Evolutionary conservation across 805 yeast genomes (phyloP), one percentile per base, ranked within the genome.

Genomic region (Saturnispora hagleri): DNA sequence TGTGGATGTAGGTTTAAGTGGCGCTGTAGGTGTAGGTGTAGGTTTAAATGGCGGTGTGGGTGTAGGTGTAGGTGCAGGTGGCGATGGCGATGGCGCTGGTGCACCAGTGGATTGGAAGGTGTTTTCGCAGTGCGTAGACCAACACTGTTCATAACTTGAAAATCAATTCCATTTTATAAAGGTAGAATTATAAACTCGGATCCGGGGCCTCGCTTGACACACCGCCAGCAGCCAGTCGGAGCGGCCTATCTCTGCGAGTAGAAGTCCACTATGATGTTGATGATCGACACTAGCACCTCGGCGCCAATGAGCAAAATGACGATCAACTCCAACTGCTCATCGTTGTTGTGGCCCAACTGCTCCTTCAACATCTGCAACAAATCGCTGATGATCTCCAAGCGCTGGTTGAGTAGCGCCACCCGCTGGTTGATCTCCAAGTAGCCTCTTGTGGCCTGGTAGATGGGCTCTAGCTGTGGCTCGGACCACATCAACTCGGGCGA

Each of bases 401-500:
- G 76, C 64, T 93, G 97, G 64, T 93, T 93, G 50, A 93, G 71
- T 52, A 93, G 71, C 26, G 89, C 84, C 0, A 91, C 98, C 46
- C 99, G 73, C 69, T 91, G 98, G 64, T 90, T 90, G 60, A 93
- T 93, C 63, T 93, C 99, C 55, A 93, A 69, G 67, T 91, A 91
- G 0, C 97, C 97, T 65, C 98, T 80, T 2, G 96, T 89, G 0
- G 98, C 97, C 67, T 90, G 97, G 69, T 93, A 93, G 50, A 91
- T 89, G 1, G 99, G 99, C 65, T 93, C 99, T 55, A 93, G 73
- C 62, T 90, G 97, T 2, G 99, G 99, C 66, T 93, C 98, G 0
- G 97, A 82, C 99, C 99, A 93, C 97, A 93, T 89, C 53, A 93
- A 79, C 67, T 93, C 99, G 1, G 99, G 99, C 1, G 96, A 87